phyloP scores from a whole-genome alignment of 306 rosid genomes.

The Cucumis hystrix region DNA sequence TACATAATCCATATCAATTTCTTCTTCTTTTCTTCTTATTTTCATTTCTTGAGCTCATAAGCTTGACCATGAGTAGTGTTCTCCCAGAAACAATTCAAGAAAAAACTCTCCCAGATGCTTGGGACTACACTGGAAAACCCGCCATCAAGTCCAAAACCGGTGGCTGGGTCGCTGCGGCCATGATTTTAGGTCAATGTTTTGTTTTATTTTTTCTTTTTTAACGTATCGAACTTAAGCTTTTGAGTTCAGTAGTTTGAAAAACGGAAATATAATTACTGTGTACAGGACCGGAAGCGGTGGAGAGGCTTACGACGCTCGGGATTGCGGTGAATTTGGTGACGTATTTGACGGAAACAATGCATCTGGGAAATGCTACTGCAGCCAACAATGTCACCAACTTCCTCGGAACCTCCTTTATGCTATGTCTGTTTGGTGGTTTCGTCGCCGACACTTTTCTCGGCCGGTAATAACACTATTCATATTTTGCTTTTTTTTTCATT shows the following conservation, averaged over 20 bases:
- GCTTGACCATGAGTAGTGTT: not conserved
- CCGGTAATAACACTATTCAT: conserved; percentile 22
- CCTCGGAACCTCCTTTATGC: conserved; percentile 85
- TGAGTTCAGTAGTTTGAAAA: not conserved
- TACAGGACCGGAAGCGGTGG: conserved; percentile 64
- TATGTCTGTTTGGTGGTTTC: conserved; percentile 79
- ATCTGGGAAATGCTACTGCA: conserved; percentile 73
- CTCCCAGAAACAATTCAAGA: conserved; percentile 38
- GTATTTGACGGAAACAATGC: conserved; percentile 66
- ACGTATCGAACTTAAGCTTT: not conserved
- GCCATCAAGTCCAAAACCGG: conserved; percentile 54
- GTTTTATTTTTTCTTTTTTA: not conserved
- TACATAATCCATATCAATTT: not conserved
- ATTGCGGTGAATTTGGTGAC: conserved; percentile 79
- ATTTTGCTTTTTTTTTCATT: not conserved
- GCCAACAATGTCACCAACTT: conserved; percentile 85
- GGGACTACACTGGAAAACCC: conserved; percentile 57
- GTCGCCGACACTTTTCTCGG: conserved; percentile 83
- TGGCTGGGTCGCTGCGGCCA: conserved; percentile 69
- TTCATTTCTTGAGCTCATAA: not conserved
- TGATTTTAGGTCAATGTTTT: conserved; percentile 42
- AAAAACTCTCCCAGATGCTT: conserved; percentile 55
- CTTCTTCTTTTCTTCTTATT: not conserved
- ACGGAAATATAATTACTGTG: no score
- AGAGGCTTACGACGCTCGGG: conserved; percentile 74